A percentile compares a stretch with the other conserved stretches of the same genome.
Evolutionary conservation across 2,329 filamentous ascomycete species (phyloP).

Genomic region (Microsporum canis): DNA sequence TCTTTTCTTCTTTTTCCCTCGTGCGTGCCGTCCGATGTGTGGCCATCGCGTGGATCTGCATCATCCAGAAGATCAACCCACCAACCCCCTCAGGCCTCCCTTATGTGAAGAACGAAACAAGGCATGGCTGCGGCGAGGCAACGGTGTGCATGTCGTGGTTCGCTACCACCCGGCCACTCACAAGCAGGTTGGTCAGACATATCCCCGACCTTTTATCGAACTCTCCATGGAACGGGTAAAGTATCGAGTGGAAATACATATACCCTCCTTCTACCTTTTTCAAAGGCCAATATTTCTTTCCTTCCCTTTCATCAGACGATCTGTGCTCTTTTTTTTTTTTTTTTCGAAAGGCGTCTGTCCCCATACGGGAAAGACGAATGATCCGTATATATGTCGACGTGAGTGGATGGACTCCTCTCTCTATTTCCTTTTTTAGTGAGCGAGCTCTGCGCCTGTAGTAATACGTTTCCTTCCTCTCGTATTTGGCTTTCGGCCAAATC

Average conservation of each 20-base stretch:
- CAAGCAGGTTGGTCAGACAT: background rate
- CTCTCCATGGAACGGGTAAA: background rate
- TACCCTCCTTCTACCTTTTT: background rate
- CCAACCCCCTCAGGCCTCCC: background rate
- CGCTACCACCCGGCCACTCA: background rate
- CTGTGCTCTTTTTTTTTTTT: background rate
- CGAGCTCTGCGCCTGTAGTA: background rate
- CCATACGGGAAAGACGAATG: background rate
- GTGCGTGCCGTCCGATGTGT: background rate
- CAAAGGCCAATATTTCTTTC: background rate
- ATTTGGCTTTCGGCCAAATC: background rate
- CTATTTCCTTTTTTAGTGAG: background rate
- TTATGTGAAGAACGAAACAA: background rate
- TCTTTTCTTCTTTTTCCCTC: background rate
- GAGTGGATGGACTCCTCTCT: background rate
- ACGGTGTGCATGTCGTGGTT: background rate
- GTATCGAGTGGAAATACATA: background rate
- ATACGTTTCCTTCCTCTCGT: background rate
- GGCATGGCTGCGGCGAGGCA: background rate
- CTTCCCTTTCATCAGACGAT: background rate
- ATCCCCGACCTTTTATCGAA: background rate
- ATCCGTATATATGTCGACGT: background rate
- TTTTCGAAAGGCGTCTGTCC: background rate
- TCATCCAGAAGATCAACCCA: background rate
- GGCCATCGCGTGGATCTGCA: conserved; percentile 4